Conservation (phyloP, 2,329 filamentous ascomycete genomes). For the Penicillium sclerotiorum region DNA sequence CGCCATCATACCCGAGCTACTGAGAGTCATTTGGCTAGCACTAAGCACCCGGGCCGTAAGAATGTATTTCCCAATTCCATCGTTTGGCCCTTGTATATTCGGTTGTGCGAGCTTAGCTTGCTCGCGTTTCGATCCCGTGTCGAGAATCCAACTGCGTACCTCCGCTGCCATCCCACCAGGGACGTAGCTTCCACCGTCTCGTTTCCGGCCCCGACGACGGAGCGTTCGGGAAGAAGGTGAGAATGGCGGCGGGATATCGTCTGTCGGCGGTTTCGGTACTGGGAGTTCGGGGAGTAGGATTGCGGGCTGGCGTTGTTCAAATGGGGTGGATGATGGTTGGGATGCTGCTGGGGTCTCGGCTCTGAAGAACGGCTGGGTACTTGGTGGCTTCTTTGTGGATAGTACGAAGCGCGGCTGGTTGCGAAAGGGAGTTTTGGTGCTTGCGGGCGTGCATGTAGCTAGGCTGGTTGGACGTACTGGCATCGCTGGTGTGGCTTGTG, state of each 20-base stretch:
- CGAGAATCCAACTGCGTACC: conserved; percentile 46
- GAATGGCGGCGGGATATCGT: conserved; percentile 36
- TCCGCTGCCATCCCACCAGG: conserved; percentile 45
- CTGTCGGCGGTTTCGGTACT: conserved; percentile 27
- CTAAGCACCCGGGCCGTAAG: conserved; percentile 20
- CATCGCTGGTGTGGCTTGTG: conserved; percentile 12
- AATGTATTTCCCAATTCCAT: conserved; percentile 16
- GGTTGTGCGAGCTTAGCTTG: conserved; percentile 4
- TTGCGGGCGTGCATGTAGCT: conserved; percentile 17
- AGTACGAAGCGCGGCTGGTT: conserved; percentile 34
- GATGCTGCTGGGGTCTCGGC: conserved; percentile 19
- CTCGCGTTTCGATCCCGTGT: conserved; percentile 38
- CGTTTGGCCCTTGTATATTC: not conserved
- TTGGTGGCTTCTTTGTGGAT: conserved; percentile 25
- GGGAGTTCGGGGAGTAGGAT: conserved; percentile 44
- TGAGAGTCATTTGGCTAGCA: conserved; percentile 19
- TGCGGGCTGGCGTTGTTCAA: conserved; percentile 33
- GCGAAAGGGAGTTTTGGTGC: conserved; percentile 26
- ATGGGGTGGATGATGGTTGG: conserved; percentile 14
- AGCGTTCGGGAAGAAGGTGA: conserved; percentile 38
- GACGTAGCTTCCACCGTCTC: conserved; percentile 29
- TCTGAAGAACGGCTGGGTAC: conserved; percentile 16
- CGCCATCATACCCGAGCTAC: conserved; percentile 30
- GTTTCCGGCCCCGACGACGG: conserved; percentile 33
- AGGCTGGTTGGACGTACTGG: conserved; percentile 8